Evolutionary conservation across 2,329 filamentous ascomycete genomes (phyloP).

Genomic region (Chalara sp.): DNA sequence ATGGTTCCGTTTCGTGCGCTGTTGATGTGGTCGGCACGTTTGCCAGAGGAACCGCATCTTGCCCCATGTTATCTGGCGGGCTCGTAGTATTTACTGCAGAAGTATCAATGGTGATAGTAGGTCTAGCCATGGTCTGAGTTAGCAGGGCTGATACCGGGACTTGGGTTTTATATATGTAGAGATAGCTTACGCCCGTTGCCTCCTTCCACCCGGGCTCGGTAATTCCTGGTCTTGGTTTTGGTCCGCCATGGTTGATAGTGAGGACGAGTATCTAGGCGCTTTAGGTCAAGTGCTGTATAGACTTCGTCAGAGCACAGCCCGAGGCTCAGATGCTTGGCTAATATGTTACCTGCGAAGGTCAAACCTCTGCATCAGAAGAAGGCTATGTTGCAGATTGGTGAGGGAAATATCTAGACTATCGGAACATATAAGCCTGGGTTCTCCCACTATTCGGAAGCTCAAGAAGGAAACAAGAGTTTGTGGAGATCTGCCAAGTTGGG

Average conservation of each 20-base stretch:
- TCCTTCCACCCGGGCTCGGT: slow-evolving; percentile 20
- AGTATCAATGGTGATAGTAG: slow-evolving; percentile 51
- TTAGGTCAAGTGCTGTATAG: slow-evolving; percentile 2
- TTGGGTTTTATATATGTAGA: slow-evolving; percentile 5
- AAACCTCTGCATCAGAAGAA: too few relatives aligned
- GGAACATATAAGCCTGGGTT: too few relatives aligned
- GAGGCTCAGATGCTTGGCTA: slow-evolving; percentile 14
- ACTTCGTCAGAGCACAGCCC: slow-evolving; percentile 19
- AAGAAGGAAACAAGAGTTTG: too few relatives aligned
- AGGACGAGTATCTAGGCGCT: slow-evolving; percentile 3
- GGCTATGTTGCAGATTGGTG: too few relatives aligned
- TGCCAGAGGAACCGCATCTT: slow-evolving; percentile 27
- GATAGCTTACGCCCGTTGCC: slow-evolving; percentile 28
- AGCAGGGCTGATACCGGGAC: slow-evolving; percentile 12
- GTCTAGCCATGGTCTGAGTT: slow-evolving; percentile 23
- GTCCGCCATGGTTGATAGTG: slow-evolving; percentile 18
- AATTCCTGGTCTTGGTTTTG: slow-evolving; percentile 5
- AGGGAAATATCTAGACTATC: too few relatives aligned
- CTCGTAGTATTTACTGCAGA: slow-evolving; percentile 37
- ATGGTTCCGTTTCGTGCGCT: background rate
- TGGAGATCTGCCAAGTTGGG: too few relatives aligned
- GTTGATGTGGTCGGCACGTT: slow-evolving; percentile 25
- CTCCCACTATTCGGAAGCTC: too few relatives aligned
- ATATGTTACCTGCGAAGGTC: background rate
- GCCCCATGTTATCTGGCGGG: slow-evolving; percentile 24